phyloP scores from a whole-genome alignment of 2,329 filamentous ascomycete genomes.

The Ambrosiella cleistominuta region DNA sequence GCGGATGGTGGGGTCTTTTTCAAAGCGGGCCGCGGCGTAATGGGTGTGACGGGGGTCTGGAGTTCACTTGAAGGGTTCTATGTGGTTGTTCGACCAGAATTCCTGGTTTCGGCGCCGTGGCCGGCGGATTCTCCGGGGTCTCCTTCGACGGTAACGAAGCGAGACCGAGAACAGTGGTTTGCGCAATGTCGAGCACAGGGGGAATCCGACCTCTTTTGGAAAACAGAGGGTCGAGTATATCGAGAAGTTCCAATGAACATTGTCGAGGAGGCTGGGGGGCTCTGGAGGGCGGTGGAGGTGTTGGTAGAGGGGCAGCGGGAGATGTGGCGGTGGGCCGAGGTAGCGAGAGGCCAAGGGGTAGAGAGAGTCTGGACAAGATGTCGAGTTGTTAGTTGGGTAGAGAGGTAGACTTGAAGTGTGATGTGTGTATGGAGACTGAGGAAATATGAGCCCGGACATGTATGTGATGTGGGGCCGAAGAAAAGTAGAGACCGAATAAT shows the following conservation, averaged over 20 bases:
- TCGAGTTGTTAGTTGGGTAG: conserved; percentile 9
- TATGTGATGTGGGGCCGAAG: background rate
- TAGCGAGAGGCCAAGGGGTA: conserved; percentile 8
- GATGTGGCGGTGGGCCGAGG: conserved; percentile 8
- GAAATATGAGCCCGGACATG: background rate
- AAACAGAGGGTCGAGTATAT: conserved; percentile 5
- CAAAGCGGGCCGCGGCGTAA: background rate
- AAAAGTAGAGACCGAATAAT: background rate
- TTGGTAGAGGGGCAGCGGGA: conserved; percentile 5
- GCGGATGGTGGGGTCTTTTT: conserved; percentile 6
- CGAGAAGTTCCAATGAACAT: conserved; percentile 4
- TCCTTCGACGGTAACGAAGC: background rate
- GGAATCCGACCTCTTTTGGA: background rate
- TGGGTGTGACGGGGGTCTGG: conserved; percentile 4
- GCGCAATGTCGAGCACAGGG: conserved; percentile 6
- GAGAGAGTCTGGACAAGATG: conserved; percentile 8
- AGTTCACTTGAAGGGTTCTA: conserved; percentile 7
- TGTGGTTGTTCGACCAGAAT: conserved; percentile 10
- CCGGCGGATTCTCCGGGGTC: background rate
- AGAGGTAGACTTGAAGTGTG: background rate
- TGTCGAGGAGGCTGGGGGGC: background rate
- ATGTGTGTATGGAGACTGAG: background rate
- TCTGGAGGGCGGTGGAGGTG: conserved; percentile 10
- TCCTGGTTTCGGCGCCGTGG: background rate
- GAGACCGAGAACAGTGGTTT: background rate